Evolutionary conservation across 1,284 basidiomycete genomes (phyloP), one percentile per base, ranked within the genome.

Genomic region (Taiwanofungus camphoratus): DNA sequence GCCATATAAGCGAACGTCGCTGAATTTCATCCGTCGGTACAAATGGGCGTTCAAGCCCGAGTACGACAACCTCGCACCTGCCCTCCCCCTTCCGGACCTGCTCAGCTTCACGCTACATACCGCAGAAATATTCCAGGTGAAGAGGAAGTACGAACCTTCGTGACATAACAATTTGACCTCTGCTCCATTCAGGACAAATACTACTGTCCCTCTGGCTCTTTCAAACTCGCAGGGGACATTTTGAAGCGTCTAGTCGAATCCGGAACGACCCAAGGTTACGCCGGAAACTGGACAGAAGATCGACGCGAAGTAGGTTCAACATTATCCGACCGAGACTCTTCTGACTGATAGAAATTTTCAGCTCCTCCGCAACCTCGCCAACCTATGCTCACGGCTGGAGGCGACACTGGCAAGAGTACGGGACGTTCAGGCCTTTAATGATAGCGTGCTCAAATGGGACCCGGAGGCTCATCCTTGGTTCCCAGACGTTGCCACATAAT

Each of bases 11-110:
- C 69, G 70, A n/a, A 57, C 68, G 39, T 53, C 61, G 30, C 61
- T 70, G 24, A 80, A 79, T 52, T 78, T 80, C 53, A 57, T 69
- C 33, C 70, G 77, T 16, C 73, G 86, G 26, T 84, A 85, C 56
- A 89, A 89, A 57, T 89, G 86, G 86, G 76, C 82, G 0, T 82
- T 79, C 51, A 60, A 65, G 20, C 62, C 70, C 0, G 73, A 76
- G 38, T 56, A 54, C 36, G 45, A 55, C 33, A 40, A 42, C 8
- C 50, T 55, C 6, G 42, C 31, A 2, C 51, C 52, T 12, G 51
- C 46, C 6, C 26, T 48, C 5, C 55, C 55, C 2, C 16, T 48
- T 13, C 53, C 53, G 4, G 51, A 55, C 19, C 29, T 53, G 19
- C 11, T 22, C 4, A 9, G 16, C n/a, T 54, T 53, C 39, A 34